These are phyloP conservation scores for Centaurea solstitialis DNA, from an alignment of 129 eudicot species.

Conservation along the genomic window DNA sequence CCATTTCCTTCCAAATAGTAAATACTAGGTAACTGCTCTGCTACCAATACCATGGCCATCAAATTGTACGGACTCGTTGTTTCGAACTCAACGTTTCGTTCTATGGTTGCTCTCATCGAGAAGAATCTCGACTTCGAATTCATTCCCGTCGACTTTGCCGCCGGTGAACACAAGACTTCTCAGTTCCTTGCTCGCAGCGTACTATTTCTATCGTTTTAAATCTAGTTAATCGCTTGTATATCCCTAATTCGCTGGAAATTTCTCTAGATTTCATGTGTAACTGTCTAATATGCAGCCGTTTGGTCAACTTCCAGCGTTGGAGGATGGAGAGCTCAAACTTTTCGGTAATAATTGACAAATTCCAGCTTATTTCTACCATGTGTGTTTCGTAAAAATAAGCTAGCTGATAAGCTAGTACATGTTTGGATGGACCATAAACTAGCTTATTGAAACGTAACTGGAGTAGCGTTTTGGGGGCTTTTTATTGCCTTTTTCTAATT, in stretches of 20 bases:
- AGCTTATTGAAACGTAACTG: no score
- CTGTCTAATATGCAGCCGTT: not conserved
- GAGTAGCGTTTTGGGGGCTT: no score
- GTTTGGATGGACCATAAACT: no score
- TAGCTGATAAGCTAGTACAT: no score
- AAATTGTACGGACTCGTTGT: constrained; percentile 31
- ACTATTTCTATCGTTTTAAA: not conserved
- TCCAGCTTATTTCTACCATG: no score
- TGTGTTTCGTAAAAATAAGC: no score
- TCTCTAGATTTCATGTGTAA: not conserved
- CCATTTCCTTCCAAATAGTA: not conserved
- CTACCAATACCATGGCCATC: constrained; percentile 12
- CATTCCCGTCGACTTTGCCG: constrained; percentile 39
- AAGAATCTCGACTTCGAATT: constrained; percentile 50
- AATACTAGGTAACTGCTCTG: no score
- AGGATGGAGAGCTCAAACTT: no score
- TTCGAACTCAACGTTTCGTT: constrained; percentile 34
- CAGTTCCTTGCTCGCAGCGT: constrained; percentile 63
- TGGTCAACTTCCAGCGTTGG: not conserved
- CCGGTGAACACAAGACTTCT: constrained; percentile 50
- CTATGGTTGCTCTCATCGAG: constrained; percentile 40
- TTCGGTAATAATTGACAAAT: no score
- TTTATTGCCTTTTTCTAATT: no score
- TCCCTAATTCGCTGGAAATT: not conserved
- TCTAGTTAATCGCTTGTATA: constrained; percentile 10